Base-by-base conservation (phyloP, 2,329 filamentous ascomycete species). In the Xylaria sp. region DNA sequence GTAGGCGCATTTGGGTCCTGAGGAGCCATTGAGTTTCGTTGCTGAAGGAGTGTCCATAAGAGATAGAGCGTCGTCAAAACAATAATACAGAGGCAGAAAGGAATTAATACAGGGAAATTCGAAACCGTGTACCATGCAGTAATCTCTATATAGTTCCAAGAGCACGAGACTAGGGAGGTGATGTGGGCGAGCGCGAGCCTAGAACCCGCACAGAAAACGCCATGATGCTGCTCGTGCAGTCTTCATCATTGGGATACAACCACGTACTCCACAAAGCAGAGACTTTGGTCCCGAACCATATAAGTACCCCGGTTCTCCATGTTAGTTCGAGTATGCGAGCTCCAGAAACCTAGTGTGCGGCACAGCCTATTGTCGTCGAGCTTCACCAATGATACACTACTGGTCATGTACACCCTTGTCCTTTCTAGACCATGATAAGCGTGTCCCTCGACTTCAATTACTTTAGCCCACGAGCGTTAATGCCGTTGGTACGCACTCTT, bases 1-100 rank as follows among this genome's bases (percentile, higher is more conserved):
- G 74, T 78, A 21, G 75, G 72, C 54, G 71, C 74, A 61, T 71
- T 76, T 54, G 77, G 76, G 51, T 79, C 77, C 58, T 79, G 77
- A 55, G 75, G 75, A 66, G 73, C 73, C 77, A 78, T 78, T 60
- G 75, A 69, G 68, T 67, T 70, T 68, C 27, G 63, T 65, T 63
- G 65, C 66, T 72, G 25, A 73, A 58, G 69, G 70, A 63, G 69
- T 55, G 68, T 63, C 73, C 75, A 70, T 75, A 66, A 37, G 61
- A 69, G 27, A 70, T 66, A 18, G 42, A 68, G 47, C 51, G 48
- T 55, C 63, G 68, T 35, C 63, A 71, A 59, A 55, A 73, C 55
- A 55, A 69, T 32, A 48, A 42, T 68, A 71, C 68, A 58, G 50
- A 4, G 51, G 18, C 64, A 69, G 57, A 69, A 65, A 67, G 35